Conservation (phyloP, 352 stramenopile genomes). For the Globisporangium viniferum region DNA sequence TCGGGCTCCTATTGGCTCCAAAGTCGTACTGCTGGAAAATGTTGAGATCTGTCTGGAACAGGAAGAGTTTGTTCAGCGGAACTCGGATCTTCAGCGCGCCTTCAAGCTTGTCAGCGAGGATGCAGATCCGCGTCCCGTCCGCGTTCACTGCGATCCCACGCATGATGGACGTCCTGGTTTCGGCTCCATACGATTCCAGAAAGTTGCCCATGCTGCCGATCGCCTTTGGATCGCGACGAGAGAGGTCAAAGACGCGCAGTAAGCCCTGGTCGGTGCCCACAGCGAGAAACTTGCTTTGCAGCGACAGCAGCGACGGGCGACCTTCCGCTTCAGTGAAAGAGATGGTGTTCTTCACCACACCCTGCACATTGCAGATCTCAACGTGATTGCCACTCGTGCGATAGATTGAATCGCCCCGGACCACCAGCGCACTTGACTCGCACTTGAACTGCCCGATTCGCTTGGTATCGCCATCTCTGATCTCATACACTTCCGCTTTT, state of each 20-base stretch:
- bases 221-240: slow-evolving; percentile 79
- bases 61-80: slow-evolving; percentile 82
- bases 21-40: slow-evolving; percentile 90
- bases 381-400: slow-evolving; percentile 81
- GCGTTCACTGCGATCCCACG: slow-evolving; percentile 82
- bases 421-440: slow-evolving; percentile 58
- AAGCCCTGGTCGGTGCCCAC: slow-evolving; percentile 84
- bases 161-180: slow-evolving; percentile 52
- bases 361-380: slow-evolving; percentile 86
- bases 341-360: slow-evolving; percentile 85
- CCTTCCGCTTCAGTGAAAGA: slow-evolving; percentile 91
- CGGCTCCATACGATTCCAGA: slow-evolving; percentile 46
- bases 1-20: slow-evolving; percentile 60
- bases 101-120: slow-evolving; percentile 82
- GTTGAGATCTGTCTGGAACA: slow-evolving; percentile 91
- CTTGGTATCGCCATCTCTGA: slow-evolving; percentile 66
- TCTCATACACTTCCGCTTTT: slow-evolving; percentile 86
- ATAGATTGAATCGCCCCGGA: slow-evolving; percentile 88
- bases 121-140: slow-evolving; percentile 87
- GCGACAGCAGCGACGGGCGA: slow-evolving; percentile 67
- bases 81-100: slow-evolving; percentile 76
- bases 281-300: slow-evolving; percentile 90
- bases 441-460: slow-evolving; percentile 72
- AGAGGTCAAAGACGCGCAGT: slow-evolving; percentile 89
- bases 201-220: slow-evolving; percentile 85